Conservation (phyloP, 75 land plant genomes). For the Cryptomeria japonica region DNA sequence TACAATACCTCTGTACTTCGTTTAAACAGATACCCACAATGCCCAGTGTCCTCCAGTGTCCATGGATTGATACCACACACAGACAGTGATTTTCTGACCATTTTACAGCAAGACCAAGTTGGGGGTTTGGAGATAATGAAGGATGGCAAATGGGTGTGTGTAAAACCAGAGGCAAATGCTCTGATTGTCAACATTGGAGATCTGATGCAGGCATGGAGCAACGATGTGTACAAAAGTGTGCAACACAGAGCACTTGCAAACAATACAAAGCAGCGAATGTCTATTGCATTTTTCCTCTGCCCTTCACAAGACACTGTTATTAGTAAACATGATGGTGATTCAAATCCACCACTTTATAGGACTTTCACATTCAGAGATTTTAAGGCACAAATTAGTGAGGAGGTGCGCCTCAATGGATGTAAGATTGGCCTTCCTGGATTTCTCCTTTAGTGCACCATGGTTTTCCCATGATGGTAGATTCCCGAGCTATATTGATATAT, state of each 20-base stretch:
- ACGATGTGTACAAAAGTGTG: conserved; percentile 67
- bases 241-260: conserved; percentile 72
- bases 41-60: conserved; percentile 42
- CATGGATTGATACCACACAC: conserved; percentile 67
- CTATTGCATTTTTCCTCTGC: conserved; percentile 66
- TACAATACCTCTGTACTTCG: conserved; percentile 42
- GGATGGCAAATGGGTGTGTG: conserved; percentile 70
- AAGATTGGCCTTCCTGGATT: conserved; percentile 56
- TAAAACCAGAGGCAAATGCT: conserved; percentile 64
- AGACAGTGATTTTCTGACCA: conserved; percentile 67
- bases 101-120: conserved; percentile 66
- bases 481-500: too few species aligned
- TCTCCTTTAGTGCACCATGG: background rate
- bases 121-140: conserved; percentile 74
- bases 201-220: conserved; percentile 84
- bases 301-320: conserved; percentile 61
- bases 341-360: conserved; percentile 45
- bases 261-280: conserved; percentile 45
- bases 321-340: conserved; percentile 19
- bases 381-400: conserved; percentile 28
- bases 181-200: conserved; percentile 87
- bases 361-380: conserved; percentile 60
- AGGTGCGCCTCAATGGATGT: conserved; percentile 28
- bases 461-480: too few species aligned
- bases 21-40: conserved; percentile 65